Percentiles rank a stretch among this genome's conserved stretches.
Conservation (phyloP, 2,329 filamentous ascomycete species). For the Colletotrichum cordylinicola region DNA sequence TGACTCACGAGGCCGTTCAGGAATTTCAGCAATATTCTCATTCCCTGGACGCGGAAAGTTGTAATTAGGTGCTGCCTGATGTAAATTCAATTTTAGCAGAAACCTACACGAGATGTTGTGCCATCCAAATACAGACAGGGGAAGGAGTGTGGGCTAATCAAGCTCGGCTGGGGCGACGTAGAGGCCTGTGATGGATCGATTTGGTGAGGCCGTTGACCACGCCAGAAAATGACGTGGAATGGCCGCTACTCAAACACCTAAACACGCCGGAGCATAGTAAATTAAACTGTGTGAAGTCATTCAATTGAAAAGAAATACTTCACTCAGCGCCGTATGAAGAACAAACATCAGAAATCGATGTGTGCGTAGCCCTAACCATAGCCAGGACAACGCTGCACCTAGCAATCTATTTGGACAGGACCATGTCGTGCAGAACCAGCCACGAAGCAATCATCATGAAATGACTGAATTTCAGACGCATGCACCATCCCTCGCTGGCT, state of each 20-base stretch:
- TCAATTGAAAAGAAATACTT: too few relatives aligned
- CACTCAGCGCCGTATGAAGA: too few relatives aligned
- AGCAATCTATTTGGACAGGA: too few relatives aligned
- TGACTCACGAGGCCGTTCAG: too few relatives aligned
- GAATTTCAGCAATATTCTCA: too few relatives aligned
- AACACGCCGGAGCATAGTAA: background rate
- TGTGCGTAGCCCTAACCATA: too few relatives aligned
- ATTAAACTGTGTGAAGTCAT: background rate
- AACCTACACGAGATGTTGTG: background rate
- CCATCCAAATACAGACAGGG: background rate
- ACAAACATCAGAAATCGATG: too few relatives aligned
- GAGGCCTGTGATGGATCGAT: background rate
- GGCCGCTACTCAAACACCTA: background rate
- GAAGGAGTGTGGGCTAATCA: background rate
- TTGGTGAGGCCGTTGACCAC: background rate
- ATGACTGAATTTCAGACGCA: background rate
- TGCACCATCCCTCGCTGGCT: background rate
- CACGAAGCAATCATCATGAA: too few relatives aligned
- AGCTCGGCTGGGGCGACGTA: background rate
- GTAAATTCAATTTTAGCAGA: background rate
- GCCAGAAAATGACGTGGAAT: background rate
- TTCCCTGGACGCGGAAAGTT: too few relatives aligned
- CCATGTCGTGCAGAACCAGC: too few relatives aligned
- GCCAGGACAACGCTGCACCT: too few relatives aligned
- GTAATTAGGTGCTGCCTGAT: too few relatives aligned